A percentile compares a stretch with the other conserved stretches of the same genome.
Evolutionary conservation across 2,329 filamentous ascomycete genomes (phyloP).

Genomic region (Fusarium cyanostomum): DNA sequence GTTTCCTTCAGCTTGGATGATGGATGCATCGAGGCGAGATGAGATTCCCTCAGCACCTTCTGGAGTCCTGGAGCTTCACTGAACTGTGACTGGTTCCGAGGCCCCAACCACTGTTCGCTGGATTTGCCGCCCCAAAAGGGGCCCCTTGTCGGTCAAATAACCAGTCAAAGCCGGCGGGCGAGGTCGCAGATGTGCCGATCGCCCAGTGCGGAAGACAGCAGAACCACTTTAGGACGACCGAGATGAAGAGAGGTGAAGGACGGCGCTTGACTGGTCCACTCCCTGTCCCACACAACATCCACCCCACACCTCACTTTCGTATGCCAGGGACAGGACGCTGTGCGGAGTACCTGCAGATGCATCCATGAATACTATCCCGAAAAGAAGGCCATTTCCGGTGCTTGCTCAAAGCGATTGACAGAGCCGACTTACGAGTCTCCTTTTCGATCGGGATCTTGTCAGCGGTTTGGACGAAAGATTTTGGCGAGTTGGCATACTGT

Average conservation of each 20-base stretch:
- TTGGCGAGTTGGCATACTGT: background rate
- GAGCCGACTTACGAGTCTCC: background rate
- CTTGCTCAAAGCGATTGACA: background rate
- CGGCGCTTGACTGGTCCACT: slow-evolving; percentile 37
- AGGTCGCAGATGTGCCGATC: slow-evolving; percentile 30
- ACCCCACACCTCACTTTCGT: slow-evolving; percentile 13
- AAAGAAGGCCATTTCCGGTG: background rate
- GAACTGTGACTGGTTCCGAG: slow-evolving; percentile 8
- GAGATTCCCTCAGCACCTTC: background rate
- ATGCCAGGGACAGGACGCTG: slow-evolving; percentile 11
- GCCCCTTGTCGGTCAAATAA: slow-evolving; percentile 16
- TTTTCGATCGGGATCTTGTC: background rate
- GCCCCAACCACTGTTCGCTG: slow-evolving; percentile 24
- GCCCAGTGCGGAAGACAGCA: slow-evolving; percentile 28
- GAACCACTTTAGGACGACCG: slow-evolving; percentile 38
- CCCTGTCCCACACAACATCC: slow-evolving; percentile 13
- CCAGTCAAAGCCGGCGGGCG: slow-evolving; percentile 28
- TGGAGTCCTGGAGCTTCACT: slow-evolving; percentile 1
- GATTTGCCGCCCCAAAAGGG: slow-evolving; percentile 30
- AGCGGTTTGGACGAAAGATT: background rate
- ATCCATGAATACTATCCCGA: background rate
- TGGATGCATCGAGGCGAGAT: background rate
- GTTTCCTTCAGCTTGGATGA: background rate
- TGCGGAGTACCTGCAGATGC: slow-evolving; percentile 7
- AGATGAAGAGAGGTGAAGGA: slow-evolving; percentile 38